Evolutionary conservation across 192 early-diverging fungal genomes (phyloP).

Genomic region (Lunasporangiospora selenospora): DNA sequence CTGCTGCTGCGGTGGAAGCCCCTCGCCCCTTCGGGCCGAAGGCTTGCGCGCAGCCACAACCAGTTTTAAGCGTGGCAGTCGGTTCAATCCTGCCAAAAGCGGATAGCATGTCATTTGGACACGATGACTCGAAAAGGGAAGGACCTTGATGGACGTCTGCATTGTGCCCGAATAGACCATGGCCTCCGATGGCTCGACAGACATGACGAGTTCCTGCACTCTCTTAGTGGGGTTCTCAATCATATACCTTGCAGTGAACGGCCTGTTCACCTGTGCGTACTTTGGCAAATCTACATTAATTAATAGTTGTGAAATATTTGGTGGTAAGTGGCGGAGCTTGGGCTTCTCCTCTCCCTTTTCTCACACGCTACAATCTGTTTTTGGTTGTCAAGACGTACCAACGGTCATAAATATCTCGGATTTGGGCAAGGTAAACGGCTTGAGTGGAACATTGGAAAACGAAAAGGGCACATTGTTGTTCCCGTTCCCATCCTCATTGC

Average conservation of each 20-base stretch:
- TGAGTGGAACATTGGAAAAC: constrained; percentile 33
- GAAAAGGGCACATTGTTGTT: constrained; percentile 14
- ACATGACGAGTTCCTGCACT: constrained; percentile 59
- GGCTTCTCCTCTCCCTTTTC: no score
- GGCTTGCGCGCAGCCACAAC: constrained; percentile 36
- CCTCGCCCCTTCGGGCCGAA: not conserved
- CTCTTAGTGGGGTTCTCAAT: constrained; percentile 66
- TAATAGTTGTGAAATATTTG: no score
- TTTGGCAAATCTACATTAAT: constrained; percentile 64
- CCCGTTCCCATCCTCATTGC: constrained; percentile 12
- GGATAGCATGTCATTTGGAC: constrained; percentile 70
- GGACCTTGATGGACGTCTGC: constrained; percentile 59
- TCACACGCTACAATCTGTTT: constrained; percentile 8
- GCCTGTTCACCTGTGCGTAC: constrained; percentile 55
- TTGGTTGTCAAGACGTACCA: constrained; percentile 32
- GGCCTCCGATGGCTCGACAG: constrained; percentile 70
- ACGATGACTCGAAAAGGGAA: constrained; percentile 57
- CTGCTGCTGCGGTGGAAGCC: not conserved
- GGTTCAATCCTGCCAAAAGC: constrained; percentile 60
- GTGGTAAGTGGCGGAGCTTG: no score
- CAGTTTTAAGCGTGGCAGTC: constrained; percentile 62
- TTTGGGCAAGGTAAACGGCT: constrained; percentile 37
- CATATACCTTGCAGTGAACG: constrained; percentile 66
- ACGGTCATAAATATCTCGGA: constrained; percentile 42
- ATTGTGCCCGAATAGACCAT: constrained; percentile 83